These are phyloP conservation scores for Fusarium sterilihyphosum DNA, from an alignment of 2,329 filamentous ascomycete species.

Conservation along the genomic window DNA sequence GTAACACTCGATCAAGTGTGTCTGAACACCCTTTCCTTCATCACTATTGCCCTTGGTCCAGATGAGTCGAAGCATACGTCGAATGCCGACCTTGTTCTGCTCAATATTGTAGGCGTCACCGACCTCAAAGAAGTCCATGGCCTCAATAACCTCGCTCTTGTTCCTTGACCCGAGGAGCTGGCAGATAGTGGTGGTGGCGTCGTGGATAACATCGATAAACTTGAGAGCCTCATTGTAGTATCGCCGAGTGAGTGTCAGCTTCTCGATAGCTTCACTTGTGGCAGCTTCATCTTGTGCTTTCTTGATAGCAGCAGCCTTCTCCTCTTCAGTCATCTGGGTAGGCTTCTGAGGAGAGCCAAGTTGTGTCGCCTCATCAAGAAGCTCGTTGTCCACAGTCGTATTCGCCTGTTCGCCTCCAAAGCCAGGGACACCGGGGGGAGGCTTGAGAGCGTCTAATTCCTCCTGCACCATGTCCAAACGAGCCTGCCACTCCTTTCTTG, in stretches of 20 bases:
- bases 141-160: conserved; percentile 98
- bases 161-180: conserved; percentile 94
- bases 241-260: conserved; percentile 85
- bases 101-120: conserved; percentile 97
- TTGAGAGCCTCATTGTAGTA: conserved; percentile 94
- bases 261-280: conserved; percentile 87
- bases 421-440: conserved; percentile 75
- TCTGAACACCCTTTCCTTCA: conserved; percentile 97
- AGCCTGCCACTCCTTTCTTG: conserved; percentile 84
- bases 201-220: conserved; percentile 92
- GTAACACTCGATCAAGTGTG: conserved; percentile 96
- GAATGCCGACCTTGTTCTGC: conserved; percentile 89
- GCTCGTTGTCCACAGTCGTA: conserved; percentile 75
- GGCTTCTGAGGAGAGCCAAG: conserved; percentile 76
- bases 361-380: conserved; percentile 91
- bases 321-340: conserved; percentile 77
- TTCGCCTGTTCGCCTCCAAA: conserved; percentile 72
- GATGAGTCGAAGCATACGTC: conserved; percentile 94
- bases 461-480: conserved; percentile 84
- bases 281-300: conserved; percentile 89
- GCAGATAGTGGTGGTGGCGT: conserved; percentile 81
- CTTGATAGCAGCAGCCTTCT: conserved; percentile 76
- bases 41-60: conserved; percentile 99
- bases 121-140: conserved; percentile 97
- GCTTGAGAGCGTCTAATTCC: conserved; percentile 83